A percentile compares a stretch with the other conserved stretches of the same genome.
Conservation (phyloP, 225 moss, liverwort and hornwort species). For the Lunularia cruciata region DNA sequence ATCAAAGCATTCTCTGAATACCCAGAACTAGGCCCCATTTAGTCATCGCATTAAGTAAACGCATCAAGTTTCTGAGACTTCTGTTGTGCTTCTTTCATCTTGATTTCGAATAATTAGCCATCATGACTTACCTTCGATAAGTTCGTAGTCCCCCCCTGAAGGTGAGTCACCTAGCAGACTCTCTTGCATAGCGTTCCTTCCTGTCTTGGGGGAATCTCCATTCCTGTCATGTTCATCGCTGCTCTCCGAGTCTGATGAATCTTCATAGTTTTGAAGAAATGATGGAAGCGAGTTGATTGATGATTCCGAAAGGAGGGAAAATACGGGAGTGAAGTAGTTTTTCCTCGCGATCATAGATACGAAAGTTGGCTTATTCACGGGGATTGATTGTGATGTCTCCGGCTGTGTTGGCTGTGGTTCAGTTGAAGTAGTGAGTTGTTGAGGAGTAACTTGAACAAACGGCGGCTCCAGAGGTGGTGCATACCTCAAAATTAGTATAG, state of each 20-base stretch:
- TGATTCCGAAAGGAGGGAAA: slow-evolving; percentile 82
- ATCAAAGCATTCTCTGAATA: too few species aligned
- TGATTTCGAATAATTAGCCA: too few species aligned
- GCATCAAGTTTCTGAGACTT: too few species aligned
- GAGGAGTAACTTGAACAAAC: slow-evolving; percentile 27
- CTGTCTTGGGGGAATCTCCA: slow-evolving; percentile 31
- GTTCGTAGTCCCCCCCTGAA: too few species aligned
- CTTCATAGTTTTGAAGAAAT: slow-evolving; percentile 36
- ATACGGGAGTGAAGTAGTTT: slow-evolving; percentile 70
- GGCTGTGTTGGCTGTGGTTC: slow-evolving; percentile 10
- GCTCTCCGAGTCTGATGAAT: slow-evolving; percentile 58
- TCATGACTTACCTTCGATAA: too few species aligned
- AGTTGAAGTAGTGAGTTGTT: slow-evolving; percentile 22
- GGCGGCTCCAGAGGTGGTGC: slow-evolving; percentile 52
- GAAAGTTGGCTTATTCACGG: slow-evolving; percentile 19
- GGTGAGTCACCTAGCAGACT: neutral
- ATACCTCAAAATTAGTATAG: slow-evolving; percentile 74
- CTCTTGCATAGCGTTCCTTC: slow-evolving; percentile 9
- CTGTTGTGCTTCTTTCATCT: too few species aligned
- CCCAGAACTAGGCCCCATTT: too few species aligned
- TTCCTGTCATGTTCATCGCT: slow-evolving; percentile 32
- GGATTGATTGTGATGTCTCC: slow-evolving; percentile 12
- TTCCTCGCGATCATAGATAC: slow-evolving; percentile 36
- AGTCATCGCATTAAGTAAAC: too few species aligned
- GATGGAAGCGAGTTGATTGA: slow-evolving; percentile 75